These are phyloP conservation scores for Akanthomyces dipterigenus DNA, from an alignment of 2,329 filamentous ascomycete genomes.

Conservation along the genomic window DNA sequence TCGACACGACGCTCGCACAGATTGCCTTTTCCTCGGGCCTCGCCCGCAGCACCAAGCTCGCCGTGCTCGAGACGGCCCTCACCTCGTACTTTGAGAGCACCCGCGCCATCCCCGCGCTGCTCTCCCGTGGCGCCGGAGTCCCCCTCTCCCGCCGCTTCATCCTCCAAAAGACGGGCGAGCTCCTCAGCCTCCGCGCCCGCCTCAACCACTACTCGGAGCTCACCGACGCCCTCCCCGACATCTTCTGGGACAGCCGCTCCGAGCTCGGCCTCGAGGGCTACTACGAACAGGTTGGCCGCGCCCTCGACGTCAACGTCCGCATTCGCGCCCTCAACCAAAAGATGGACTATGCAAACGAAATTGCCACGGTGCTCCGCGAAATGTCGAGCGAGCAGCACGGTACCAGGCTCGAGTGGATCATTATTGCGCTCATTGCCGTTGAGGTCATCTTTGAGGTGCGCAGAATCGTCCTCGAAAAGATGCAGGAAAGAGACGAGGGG, in stretches of 20 bases:
- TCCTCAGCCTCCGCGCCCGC: conserved; percentile 82
- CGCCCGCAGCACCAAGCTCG: conserved; percentile 86
- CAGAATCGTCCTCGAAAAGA: conserved; percentile 60
- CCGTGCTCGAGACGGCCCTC: conserved; percentile 78
- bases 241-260: conserved; percentile 91
- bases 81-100: conserved; percentile 83
- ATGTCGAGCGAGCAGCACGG: conserved; percentile 87
- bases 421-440: conserved; percentile 86
- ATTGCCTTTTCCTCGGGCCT: conserved; percentile 95
- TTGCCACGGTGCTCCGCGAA: conserved; percentile 81
- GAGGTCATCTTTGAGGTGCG: conserved; percentile 86
- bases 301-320: conserved; percentile 82
- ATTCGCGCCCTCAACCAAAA: conserved; percentile 93
- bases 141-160: conserved; percentile 63
- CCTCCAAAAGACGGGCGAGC: conserved; percentile 85
- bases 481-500: conserved; percentile 26
- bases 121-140: conserved; percentile 54
- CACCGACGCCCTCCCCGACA: conserved; percentile 87
- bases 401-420: conserved; percentile 85
- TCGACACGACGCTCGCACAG: conserved; percentile 71
- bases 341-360: conserved; percentile 96
- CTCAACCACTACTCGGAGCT: conserved; percentile 96
- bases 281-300: conserved; percentile 87
- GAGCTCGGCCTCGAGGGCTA: conserved; percentile 89
- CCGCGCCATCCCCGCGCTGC: conserved; percentile 68